Evolutionary conservation across 2,329 filamentous ascomycete species (phyloP), one percentile per base, ranked within the genome.

Genomic region (Penicillium glabrum): DNA sequence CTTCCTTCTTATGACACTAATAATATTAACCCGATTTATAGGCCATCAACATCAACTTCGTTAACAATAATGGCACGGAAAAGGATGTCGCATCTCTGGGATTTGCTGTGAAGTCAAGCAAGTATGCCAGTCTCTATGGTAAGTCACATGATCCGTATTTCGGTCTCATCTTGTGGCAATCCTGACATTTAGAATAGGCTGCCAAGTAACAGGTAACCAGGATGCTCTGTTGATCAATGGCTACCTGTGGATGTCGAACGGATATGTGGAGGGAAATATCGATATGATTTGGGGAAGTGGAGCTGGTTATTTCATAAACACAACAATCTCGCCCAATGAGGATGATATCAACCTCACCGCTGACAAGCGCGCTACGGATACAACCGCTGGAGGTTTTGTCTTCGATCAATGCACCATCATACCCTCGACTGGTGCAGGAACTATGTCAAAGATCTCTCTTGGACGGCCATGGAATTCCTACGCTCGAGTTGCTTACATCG

Each of bases 231-330:
- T 69, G 47, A 68, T 77, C 43, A 73, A 69, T 9, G 73, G 74
- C 3, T 68, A 67, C 44, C 53, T 77, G n/a, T 78, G 77, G 59
- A 68, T 71, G 3, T 76, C 73, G 61, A 75, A 76, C 59, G 72
- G 69, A 8, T 74, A 75, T 55, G 69, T 77, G 33, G 71, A 74
- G 54, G 75, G 74, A 5, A 75, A 75, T 26, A 69, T 77, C 33
- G 75, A 80, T 37, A 78, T 79, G 70, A 79, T 75, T 23, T 74
- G 73, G 63, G 78, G 78, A 10, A 67, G 71, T 26, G 78, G 77
- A 3, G 69, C 76, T 0, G 78, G 69, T 7, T 80, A 80, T 59
- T 80, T 81, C 69, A 66, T 65, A n/a, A 70, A 69, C 54, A 69
- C 69, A 8, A 73, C 70, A 7, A 75, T 75, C 21, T 67, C 72